Evolutionary conservation across 1,284 basidiomycete genomes (phyloP), one percentile per base, ranked within the genome.

Genomic region (Puccinia novopanici): DNA sequence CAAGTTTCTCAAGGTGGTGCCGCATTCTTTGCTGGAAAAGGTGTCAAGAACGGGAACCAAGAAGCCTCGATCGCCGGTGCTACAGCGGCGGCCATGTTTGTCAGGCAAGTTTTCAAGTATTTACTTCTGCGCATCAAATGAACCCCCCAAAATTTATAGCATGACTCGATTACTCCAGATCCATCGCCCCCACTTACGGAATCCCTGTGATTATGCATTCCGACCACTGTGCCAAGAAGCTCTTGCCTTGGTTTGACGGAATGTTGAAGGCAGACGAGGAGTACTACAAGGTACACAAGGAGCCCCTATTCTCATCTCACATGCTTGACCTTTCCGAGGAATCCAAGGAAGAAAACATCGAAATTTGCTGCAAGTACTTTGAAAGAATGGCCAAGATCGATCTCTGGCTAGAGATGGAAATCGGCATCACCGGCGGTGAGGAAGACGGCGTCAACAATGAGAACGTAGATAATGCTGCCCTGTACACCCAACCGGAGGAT

Each of bases 271-370:
- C 96, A 81, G 92, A 99, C 87, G 93, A 98, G 88, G 93, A 89
- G 40, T 95, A 97, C 89, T 97, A 89, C 90, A 94, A 93, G 87
- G 88, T 90, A 84, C 91, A 97, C 89, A 90, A 91, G 83, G 93
- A 94, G 86, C 91, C 97, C 68, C 91, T 99, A 82, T 98, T 96
- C 90, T 80, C 79, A 0, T 74, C 96, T 54, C 97, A 99, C 92
- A 99, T 99, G 97, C 91, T 99, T 84, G 97, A 99, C 87, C 91
- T 99, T 84, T 98, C 95, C 77, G 97, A 99, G 86, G 96, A 99
- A 88, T 87, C 93, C 86, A 97, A 98, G 88, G 95, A 96, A 84
- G 90, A 98, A 86, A 99, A 99, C 90, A 99, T 99, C 85, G 91
- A 89, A 81, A 94, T 89, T 75, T 99, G 97, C 87, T 92, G 89